Base-by-base conservation (phyloP, 2,329 filamentous ascomycete species). In the Drechslerella dactyloides region DNA sequence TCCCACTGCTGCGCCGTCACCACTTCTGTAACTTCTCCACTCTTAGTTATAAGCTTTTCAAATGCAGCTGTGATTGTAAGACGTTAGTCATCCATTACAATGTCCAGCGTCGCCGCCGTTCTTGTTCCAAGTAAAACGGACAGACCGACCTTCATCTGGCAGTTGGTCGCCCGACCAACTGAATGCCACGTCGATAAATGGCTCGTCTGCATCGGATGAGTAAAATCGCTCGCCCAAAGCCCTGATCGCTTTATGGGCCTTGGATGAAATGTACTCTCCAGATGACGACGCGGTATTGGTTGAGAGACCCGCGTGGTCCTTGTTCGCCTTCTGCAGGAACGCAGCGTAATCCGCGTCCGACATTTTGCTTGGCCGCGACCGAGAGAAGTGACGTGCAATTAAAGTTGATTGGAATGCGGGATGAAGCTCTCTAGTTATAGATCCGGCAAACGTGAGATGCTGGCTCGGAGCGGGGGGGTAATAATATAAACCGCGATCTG, bases 311-410 rank as follows among this genome's bases (percentile, higher is more conserved):
- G 79, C 78, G 42, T 79, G 77, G 78, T 92, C 88, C 77, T 87
- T 82, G 81, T 96, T 96, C 60, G 91, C 91, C 82, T 94, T 94
- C 78, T 94, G 85, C 65, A 97, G 83, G 78, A 97, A 96, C 69
- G 89, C 83, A 80, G 87, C 85, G 82, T 96, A 97, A 73, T 90
- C 89, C 73, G 90, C 87, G 83, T 96, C 91, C 60, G 87, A 88
- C 68, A 72, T 72, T 56, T 57, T 65, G 24, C 55, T 27, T 21
- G 60, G 44, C 46, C 19, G 60, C 21, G 60, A 60, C 17, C 21
- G 27, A 11, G 68, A 72, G 56, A 72, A 60, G 35, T 65, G 68
- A 61, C 60, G 68, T 65, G 68, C 44, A 57, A 72, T 72, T 70
- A 72, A 64, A 51, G 60, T 72, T 72, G 60, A 55, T 51, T 53